Conservation (phyloP, 1,139 yeast species). For the Taphrina betulina region DNA sequence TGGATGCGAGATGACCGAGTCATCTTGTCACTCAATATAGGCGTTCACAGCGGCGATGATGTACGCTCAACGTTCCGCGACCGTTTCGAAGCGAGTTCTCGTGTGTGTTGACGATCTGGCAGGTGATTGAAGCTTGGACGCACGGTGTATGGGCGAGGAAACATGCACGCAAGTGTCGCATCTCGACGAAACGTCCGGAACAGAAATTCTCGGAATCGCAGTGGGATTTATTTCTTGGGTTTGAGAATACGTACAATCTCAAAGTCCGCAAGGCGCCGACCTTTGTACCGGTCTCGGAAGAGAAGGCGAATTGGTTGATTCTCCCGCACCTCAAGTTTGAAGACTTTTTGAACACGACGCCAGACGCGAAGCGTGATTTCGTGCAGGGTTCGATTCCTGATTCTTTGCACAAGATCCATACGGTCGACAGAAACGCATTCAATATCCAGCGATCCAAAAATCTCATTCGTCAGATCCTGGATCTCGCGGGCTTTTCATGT, state of each 20-base stretch:
- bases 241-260: slow-evolving; percentile 26
- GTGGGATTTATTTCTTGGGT: slow-evolving; percentile 24
- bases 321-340: slow-evolving; percentile 1
- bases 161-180: slow-evolving; percentile 16
- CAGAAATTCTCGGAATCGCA: slow-evolving; percentile 8
- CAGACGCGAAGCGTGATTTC: slow-evolving; percentile 26
- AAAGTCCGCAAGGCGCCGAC: slow-evolving; percentile 18
- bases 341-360: slow-evolving; percentile 11
- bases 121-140: slow-evolving; percentile 21
- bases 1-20: slow-evolving; percentile 32
- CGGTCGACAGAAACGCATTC: slow-evolving; percentile 21
- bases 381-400: slow-evolving; percentile 21
- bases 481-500: slow-evolving; percentile 23
- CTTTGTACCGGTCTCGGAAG: slow-evolving; percentile 11
- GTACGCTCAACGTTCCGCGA: not conserved
- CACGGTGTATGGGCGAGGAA: slow-evolving; percentile 13
- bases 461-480: slow-evolving; percentile 24
- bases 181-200: slow-evolving; percentile 8
- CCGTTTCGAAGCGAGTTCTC: not conserved
- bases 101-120: too few species aligned
- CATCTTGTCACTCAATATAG: slow-evolving; percentile 24
- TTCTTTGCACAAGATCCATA: slow-evolving; percentile 25
- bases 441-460: slow-evolving; percentile 31
- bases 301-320: not conserved
- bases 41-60: slow-evolving; percentile 24